Evolutionary conservation across 164 flowering plant species (phyloP).

Genomic region (Amborella trichopoda): DNA sequence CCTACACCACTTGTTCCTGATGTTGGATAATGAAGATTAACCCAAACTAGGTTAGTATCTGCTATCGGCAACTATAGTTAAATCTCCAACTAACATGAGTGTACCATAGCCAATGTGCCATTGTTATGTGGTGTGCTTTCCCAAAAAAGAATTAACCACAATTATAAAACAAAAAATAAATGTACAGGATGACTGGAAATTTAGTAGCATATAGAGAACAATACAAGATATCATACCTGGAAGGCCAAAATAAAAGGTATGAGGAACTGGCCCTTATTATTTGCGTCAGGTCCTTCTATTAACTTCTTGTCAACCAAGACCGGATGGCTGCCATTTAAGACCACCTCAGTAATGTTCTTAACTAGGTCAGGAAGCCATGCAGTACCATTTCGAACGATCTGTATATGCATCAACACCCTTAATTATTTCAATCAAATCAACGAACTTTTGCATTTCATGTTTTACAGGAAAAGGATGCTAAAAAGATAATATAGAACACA

Average conservation of each 20-base stretch:
- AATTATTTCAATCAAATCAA: too few relatives aligned
- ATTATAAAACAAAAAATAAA: not conserved
- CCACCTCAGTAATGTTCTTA: conserved; percentile 43
- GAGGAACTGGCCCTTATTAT: conserved; percentile 50
- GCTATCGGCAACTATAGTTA: too few relatives aligned
- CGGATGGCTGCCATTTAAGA: conserved; percentile 51
- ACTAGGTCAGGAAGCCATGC: conserved; percentile 82
- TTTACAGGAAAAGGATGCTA: not conserved
- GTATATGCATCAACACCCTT: not conserved
- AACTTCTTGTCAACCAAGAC: conserved; percentile 74
- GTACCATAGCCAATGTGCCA: too few relatives aligned
- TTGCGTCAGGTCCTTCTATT: conserved; percentile 85
- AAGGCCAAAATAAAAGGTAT: conserved; percentile 61
- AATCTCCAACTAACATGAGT: too few relatives aligned
- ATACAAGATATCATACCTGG: conserved; percentile 34
- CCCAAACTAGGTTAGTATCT: too few relatives aligned
- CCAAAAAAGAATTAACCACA: not conserved
- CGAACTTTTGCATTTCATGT: too few relatives aligned
- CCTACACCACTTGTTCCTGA: too few relatives aligned
- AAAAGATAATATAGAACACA: not conserved
- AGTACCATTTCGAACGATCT: conserved; percentile 85
- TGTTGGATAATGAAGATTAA: too few relatives aligned
- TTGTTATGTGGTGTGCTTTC: too few relatives aligned
- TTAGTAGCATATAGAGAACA: not conserved
- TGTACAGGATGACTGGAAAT: not conserved